Conservation (phyloP, 805 yeast species). For the Candida suzukii region DNA sequence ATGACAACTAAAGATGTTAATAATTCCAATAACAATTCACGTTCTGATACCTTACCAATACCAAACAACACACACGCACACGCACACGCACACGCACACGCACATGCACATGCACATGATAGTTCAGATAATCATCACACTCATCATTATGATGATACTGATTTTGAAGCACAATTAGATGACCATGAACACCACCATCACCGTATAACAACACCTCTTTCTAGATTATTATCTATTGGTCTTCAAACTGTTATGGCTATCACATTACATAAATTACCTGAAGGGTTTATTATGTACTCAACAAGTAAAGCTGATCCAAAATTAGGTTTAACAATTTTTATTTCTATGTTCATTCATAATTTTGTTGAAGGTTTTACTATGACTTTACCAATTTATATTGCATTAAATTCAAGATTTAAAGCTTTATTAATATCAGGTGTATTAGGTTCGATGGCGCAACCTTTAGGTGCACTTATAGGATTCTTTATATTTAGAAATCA, state of each 20-base stretch:
- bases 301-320: conserved; percentile 62
- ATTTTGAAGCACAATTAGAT: conserved; percentile 7
- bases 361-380: conserved; percentile 91
- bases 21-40: neutral
- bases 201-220: conserved; percentile 68
- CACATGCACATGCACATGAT: conserved; percentile 4
- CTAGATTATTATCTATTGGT: conserved; percentile 79
- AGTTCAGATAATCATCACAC: neutral
- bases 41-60: too few relatives aligned
- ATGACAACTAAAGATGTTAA: conserved; percentile 7
- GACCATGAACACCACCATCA: conserved; percentile 56
- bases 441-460: conserved; percentile 82
- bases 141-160: conserved; percentile 4
- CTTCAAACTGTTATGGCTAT: conserved; percentile 85
- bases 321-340: conserved; percentile 73
- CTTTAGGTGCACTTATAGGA: conserved; percentile 80
- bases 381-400: conserved; percentile 83
- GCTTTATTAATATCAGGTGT: conserved; percentile 62
- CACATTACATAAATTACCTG: conserved; percentile 87
- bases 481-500: conserved; percentile 38
- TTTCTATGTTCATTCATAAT: conserved; percentile 84
- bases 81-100: neutral
- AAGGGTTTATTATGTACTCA: conserved; percentile 84
- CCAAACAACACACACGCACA: neutral
- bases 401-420: conserved; percentile 51